A percentile compares a stretch with the other conserved stretches of the same genome.
phyloP scores from a whole-genome alignment of 495 filamentous ascomycete genomes.

The Neurospora sp. region DNA sequence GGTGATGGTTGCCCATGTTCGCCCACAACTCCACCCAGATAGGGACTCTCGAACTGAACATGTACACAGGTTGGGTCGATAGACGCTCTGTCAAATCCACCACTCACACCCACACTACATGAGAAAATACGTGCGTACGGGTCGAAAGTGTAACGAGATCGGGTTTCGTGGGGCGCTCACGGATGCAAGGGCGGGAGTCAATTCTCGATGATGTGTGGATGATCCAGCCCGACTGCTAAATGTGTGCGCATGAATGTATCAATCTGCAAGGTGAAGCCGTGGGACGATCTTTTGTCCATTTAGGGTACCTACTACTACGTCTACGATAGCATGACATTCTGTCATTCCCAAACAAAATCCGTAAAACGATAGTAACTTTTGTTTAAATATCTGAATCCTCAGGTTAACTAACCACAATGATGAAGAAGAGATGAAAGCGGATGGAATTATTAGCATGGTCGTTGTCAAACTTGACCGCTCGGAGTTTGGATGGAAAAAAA shows the following conservation, averaged over 20 bases:
- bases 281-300: neutral
- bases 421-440: neutral
- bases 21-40: neutral
- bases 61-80: neutral
- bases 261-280: neutral
- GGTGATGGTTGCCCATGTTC: neutral
- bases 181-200: neutral
- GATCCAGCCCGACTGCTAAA: neutral
- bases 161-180: neutral
- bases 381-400: neutral
- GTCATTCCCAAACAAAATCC: neutral
- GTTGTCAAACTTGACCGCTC: neutral
- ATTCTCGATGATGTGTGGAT: neutral
- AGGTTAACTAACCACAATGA: neutral
- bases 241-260: neutral
- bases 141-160: neutral
- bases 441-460: no score
- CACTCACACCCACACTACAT: neutral
- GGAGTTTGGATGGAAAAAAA: neutral
- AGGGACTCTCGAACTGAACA: neutral
- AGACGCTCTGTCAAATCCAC: neutral
- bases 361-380: no score
- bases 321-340: neutral
- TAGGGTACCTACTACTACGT: no score
- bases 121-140: neutral